Evolutionary conservation across 2,329 filamentous ascomycete genomes (phyloP).

Genomic region (Pseudocercospora fijiensis): DNA sequence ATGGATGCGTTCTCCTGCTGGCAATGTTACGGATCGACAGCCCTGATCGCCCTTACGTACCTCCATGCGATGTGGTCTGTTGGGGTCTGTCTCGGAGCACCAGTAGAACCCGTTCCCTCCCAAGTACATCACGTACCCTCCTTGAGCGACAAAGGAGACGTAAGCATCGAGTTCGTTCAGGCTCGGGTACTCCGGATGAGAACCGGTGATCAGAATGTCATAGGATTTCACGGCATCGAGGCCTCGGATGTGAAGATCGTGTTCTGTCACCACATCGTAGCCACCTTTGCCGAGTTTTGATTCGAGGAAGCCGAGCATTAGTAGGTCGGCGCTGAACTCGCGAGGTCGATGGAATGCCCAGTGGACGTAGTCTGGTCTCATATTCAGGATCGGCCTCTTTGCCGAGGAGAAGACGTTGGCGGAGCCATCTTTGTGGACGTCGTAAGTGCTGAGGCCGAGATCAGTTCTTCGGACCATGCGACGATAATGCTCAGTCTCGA

Average conservation of each 20-base stretch:
- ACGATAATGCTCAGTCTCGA: neutral
- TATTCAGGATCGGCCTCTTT: slow-evolving; percentile 9
- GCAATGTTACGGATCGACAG: slow-evolving; percentile 4
- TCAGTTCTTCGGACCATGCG: slow-evolving; percentile 5
- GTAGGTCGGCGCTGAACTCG: slow-evolving; percentile 6
- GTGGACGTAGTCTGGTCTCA: slow-evolving; percentile 7
- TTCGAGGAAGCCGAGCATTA: slow-evolving; percentile 12
- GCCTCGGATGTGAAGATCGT: slow-evolving; percentile 5
- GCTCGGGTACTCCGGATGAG: slow-evolving; percentile 9
- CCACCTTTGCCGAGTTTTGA: slow-evolving; percentile 4
- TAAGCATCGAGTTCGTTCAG: slow-evolving; percentile 10
- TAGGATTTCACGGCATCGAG: neutral
- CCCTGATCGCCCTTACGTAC: slow-evolving; percentile 11
- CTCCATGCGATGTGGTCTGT: slow-evolving; percentile 7
- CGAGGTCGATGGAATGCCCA: slow-evolving; percentile 10
- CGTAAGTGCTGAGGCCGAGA: slow-evolving; percentile 6
- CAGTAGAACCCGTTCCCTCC: slow-evolving; percentile 12
- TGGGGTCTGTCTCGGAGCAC: slow-evolving; percentile 1
- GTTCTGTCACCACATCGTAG: slow-evolving; percentile 8
- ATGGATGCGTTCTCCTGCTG: slow-evolving; percentile 6
- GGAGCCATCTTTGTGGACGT: slow-evolving; percentile 9
- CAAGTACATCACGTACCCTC: slow-evolving; percentile 9
- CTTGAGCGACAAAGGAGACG: neutral
- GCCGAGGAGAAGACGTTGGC: slow-evolving; percentile 3
- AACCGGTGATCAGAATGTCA: slow-evolving; percentile 10